Evolutionary conservation across 192 early-diverging fungal species (phyloP).

Genomic region (Mortierella antarctica): DNA sequence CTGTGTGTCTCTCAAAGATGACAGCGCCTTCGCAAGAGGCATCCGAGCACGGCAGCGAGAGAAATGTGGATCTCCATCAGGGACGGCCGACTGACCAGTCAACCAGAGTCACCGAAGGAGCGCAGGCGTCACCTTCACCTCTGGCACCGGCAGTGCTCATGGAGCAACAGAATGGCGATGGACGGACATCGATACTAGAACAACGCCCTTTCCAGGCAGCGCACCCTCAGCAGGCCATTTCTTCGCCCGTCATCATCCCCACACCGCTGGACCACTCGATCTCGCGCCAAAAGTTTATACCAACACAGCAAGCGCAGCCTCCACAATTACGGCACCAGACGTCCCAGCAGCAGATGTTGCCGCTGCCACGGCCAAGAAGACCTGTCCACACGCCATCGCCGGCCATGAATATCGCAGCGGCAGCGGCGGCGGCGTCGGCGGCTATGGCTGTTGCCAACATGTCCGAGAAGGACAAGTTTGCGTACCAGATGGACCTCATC

Average conservation of each 20-base stretch:
- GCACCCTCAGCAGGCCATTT: constrained; percentile 19
- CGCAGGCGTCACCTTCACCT: neutral
- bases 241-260: constrained; percentile 41
- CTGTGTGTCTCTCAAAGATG: constrained; percentile 5
- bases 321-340: constrained; percentile 17
- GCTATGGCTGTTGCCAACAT: constrained; percentile 17
- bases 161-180: neutral
- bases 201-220: constrained; percentile 35
- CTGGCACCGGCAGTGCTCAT: neutral
- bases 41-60: too few relatives aligned
- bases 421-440: constrained; percentile 19
- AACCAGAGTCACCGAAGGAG: neutral
- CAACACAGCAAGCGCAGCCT: constrained; percentile 17
- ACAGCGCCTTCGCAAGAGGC: neutral
- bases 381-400: constrained; percentile 7
- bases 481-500: constrained; percentile 61
- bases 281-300: constrained; percentile 32
- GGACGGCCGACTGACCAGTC: neutral
- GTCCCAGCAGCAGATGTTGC: constrained; percentile 4
- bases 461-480: constrained; percentile 19
- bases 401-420: constrained; percentile 35
- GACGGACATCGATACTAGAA: neutral
- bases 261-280: constrained; percentile 35
- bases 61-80: neutral
- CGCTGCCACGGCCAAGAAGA: constrained; percentile 7